Percentiles rank a stretch among this genome's conserved stretches.
phyloP scores from a whole-genome alignment of 176 grass and related monocot species.

The Oryza longistaminata region DNA sequence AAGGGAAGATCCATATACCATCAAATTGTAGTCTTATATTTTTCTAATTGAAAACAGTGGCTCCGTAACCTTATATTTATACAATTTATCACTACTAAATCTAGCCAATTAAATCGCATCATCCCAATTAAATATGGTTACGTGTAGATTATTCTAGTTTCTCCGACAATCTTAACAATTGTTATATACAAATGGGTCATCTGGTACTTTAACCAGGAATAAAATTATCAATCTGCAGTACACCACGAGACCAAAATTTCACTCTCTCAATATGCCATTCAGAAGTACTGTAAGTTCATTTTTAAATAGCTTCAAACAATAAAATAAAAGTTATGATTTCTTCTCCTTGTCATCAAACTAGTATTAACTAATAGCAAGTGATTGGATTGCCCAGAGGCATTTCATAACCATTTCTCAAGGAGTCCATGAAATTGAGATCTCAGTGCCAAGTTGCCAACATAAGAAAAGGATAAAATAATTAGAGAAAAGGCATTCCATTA shows the following conservation, averaged over 20 bases:
- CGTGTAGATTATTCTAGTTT: background rate
- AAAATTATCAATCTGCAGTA: no score
- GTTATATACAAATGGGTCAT: background rate
- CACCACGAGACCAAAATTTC: background rate
- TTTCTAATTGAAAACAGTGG: background rate
- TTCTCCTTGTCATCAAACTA: no score
- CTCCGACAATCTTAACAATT: background rate
- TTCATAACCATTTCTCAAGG: no score
- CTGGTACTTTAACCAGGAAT: background rate
- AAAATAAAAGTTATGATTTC: no score
- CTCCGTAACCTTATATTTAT: background rate
- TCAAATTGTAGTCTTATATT: background rate
- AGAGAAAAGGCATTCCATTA: background rate
- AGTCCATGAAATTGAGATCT: no score
- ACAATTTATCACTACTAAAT: background rate
- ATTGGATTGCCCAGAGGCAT: no score
- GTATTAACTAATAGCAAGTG: no score
- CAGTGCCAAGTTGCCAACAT: background rate
- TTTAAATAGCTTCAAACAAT: no score
- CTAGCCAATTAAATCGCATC: background rate
- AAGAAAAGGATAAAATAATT: background rate
- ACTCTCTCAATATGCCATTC: no score
- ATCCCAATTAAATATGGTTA: background rate
- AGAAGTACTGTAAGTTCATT: no score
- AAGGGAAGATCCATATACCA: background rate